Evolutionary conservation across 1,139 yeast genomes (phyloP).

Genomic region (Geotrichum phurueaensis): DNA sequence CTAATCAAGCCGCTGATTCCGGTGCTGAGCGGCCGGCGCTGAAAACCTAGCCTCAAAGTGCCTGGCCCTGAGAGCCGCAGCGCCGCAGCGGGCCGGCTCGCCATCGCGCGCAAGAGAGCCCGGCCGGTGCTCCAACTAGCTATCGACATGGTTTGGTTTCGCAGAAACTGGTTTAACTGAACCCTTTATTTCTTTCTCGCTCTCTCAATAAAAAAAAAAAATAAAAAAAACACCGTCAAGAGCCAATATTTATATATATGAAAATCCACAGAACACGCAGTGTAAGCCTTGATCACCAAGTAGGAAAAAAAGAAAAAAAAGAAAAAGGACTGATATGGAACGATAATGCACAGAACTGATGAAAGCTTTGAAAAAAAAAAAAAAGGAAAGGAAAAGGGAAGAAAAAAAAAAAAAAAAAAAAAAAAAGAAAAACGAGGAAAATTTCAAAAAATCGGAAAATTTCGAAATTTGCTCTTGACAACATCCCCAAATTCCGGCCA

Average conservation of each 20-base stretch:
- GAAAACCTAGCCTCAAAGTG: background rate
- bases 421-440: background rate
- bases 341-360: background rate
- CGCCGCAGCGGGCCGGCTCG: background rate
- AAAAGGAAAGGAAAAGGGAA: background rate
- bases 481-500: background rate
- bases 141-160: background rate
- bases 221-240: background rate
- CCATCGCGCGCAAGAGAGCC: background rate
- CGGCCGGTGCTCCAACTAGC: background rate
- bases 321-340: background rate
- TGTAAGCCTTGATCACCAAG: no score
- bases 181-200: background rate
- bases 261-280: no score
- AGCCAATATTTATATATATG: background rate
- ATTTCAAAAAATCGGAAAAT: background rate
- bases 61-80: background rate
- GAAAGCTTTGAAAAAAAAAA: background rate
- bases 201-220: no score
- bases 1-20: background rate
- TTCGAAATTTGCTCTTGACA: background rate
- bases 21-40: background rate
- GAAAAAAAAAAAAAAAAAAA: background rate
- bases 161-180: background rate
- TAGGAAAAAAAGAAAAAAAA: no score